phyloP scores from a whole-genome alignment of 2,329 filamentous ascomycete genomes.

The Fusarium neocosmosporiellum region DNA sequence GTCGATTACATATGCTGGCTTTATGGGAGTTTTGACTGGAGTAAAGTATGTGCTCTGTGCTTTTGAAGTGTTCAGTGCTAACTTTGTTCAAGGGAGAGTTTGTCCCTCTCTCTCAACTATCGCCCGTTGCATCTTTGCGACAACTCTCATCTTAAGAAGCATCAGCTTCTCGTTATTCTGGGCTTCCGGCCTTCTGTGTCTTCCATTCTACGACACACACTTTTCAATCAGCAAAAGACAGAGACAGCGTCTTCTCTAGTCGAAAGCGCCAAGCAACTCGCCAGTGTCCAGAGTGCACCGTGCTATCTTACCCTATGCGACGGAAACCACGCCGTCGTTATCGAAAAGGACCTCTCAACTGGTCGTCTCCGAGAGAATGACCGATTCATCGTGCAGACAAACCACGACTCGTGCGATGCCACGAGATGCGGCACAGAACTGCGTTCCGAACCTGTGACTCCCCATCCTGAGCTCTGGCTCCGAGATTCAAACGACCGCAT shows the following conservation, averaged over 20 bases:
- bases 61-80: neutral
- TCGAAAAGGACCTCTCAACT: slow-evolving; percentile 22
- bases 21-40: slow-evolving; percentile 63
- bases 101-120: slow-evolving; percentile 18
- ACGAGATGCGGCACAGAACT: neutral
- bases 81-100: neutral
- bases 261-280: neutral
- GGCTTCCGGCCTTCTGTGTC: slow-evolving; percentile 17
- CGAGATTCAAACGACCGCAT: slow-evolving; percentile 14
- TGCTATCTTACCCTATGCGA: slow-evolving; percentile 20
- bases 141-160: slow-evolving; percentile 6
- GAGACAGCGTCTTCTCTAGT: neutral
- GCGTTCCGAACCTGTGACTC: neutral
- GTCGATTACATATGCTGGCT: slow-evolving; percentile 62
- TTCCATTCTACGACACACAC: slow-evolving; percentile 6
- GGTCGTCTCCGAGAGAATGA: slow-evolving; percentile 57
- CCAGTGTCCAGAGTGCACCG: neutral
- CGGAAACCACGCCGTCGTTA: slow-evolving; percentile 8
- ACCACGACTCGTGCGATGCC: slow-evolving; percentile 58
- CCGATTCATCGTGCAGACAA: slow-evolving; percentile 67
- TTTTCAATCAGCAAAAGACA: neutral
- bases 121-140: slow-evolving; percentile 13
- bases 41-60: slow-evolving; percentile 48
- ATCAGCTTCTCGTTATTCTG: slow-evolving; percentile 10
- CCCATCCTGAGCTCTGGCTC: slow-evolving; percentile 19